These are phyloP conservation scores for Podospora didyma DNA, from an alignment of 495 filamentous ascomycete species.

Conservation along the genomic window DNA sequence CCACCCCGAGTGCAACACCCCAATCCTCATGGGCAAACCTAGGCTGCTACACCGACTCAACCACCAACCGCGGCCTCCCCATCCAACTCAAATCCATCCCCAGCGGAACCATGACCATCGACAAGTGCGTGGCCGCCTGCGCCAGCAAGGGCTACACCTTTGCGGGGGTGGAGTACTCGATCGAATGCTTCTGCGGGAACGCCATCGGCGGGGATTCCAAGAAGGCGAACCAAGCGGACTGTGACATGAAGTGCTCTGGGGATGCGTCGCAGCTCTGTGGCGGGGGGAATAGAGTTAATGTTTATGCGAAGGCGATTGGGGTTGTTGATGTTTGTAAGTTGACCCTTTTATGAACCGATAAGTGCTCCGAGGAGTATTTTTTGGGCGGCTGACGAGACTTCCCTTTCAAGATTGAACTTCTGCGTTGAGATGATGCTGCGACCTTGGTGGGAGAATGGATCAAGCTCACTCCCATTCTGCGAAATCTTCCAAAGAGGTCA, in stretches of 20 bases:
- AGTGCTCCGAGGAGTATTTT: too few species aligned
- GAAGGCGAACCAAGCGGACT: slow-evolving; percentile 31
- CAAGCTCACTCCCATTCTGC: too few species aligned
- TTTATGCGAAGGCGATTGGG: slow-evolving; percentile 31
- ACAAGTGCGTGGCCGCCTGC: slow-evolving; percentile 51
- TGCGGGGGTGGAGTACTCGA: slow-evolving; percentile 58
- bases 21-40: slow-evolving; percentile 22
- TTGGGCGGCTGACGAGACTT: too few species aligned
- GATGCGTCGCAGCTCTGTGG: slow-evolving; percentile 36
- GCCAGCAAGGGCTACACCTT: slow-evolving; percentile 31
- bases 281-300: slow-evolving; percentile 33
- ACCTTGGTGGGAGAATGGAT: too few species aligned
- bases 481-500: too few species aligned
- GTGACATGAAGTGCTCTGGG: slow-evolving; percentile 42
- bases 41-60: slow-evolving; percentile 32
- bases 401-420: too few species aligned
- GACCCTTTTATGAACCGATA: not conserved
- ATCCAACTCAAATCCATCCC: slow-evolving; percentile 36
- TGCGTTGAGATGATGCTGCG: too few species aligned
- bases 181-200: slow-evolving; percentile 61
- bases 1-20: not conserved
- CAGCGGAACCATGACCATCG: slow-evolving; percentile 45
- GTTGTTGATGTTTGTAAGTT: not conserved
- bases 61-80: slow-evolving; percentile 41
- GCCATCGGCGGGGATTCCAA: slow-evolving; percentile 22